Evolutionary conservation across 176 grass and related monocot species (phyloP).

Genomic region (Thalia dealbata): DNA sequence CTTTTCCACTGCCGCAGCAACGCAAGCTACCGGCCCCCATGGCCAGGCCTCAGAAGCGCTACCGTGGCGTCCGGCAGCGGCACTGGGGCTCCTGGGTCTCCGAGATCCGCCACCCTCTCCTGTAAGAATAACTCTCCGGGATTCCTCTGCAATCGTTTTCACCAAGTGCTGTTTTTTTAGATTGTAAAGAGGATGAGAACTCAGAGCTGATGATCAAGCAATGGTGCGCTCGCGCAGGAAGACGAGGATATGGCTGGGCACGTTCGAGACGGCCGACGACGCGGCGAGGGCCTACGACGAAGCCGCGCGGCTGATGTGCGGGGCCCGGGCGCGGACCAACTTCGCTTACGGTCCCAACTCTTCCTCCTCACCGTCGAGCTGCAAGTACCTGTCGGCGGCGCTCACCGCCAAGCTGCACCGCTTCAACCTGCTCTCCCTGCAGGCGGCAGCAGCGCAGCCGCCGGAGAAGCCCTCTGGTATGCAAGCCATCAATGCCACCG

Average conservation of each 20-base stretch:
- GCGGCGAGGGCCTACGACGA: constrained; percentile 95
- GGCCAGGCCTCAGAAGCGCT: constrained; percentile 29
- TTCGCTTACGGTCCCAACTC: constrained; percentile 31
- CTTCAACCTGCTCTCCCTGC: constrained; percentile 58
- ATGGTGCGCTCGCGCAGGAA: constrained; percentile 37
- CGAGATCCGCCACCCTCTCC: constrained; percentile 36
- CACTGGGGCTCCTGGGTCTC: constrained; percentile 45
- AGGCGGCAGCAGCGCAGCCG: constrained; percentile 23
- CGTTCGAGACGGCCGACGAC: constrained; percentile 93
- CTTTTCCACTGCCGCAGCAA: not conserved
- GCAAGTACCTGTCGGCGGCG: constrained; percentile 52
- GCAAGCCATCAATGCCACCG: not conserved
- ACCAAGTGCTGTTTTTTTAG: no score
- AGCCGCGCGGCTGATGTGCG: constrained; percentile 90
- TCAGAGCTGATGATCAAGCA: not conserved
- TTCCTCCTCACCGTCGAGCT: not conserved
- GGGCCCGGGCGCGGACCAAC: constrained; percentile 67
- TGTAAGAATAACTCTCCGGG: not conserved
- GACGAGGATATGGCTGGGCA: constrained; percentile 96
- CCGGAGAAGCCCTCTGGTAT: not conserved
- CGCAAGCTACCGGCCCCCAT: not conserved
- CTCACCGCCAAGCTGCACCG: constrained; percentile 81
- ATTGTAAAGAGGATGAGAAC: not conserved
- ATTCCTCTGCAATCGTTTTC: no score
- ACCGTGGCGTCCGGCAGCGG: constrained; percentile 32